Conservation (phyloP, 2,329 filamentous ascomycete species). For the Diplodia corticola region DNA sequence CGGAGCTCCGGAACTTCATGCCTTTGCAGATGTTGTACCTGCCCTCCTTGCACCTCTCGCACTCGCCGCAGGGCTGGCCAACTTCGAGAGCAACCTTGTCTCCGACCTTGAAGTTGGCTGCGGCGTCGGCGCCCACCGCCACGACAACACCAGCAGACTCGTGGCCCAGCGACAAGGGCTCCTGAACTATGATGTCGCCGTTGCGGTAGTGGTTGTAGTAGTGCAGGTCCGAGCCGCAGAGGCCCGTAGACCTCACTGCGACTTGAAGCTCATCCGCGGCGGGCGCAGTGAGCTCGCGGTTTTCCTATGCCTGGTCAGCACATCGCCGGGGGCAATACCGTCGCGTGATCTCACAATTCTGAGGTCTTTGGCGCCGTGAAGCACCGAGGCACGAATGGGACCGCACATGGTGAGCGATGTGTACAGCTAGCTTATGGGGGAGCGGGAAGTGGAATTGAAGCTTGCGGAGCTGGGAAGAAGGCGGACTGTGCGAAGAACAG, state of each 20-base stretch:
- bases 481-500: neutral
- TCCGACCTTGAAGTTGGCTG: slow-evolving; percentile 65
- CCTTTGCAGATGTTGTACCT: slow-evolving; percentile 63
- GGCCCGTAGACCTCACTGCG: slow-evolving; percentile 64
- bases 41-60: slow-evolving; percentile 56
- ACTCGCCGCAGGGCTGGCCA: slow-evolving; percentile 75
- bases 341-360: slow-evolving; percentile 50
- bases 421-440: neutral
- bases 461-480: neutral
- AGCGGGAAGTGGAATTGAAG: neutral
- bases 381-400: slow-evolving; percentile 50
- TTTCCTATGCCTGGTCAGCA: slow-evolving; percentile 50
- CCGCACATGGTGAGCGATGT: slow-evolving; percentile 18
- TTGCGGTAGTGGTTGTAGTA: slow-evolving; percentile 89
- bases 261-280: slow-evolving; percentile 61
- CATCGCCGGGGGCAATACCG: neutral
- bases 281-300: slow-evolving; percentile 50
- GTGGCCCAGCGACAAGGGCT: slow-evolving; percentile 78
- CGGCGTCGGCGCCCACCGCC: slow-evolving; percentile 66
- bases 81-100: slow-evolving; percentile 94
- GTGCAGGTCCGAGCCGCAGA: slow-evolving; percentile 73
- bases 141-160: slow-evolving; percentile 79
- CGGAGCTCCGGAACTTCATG: slow-evolving; percentile 60
- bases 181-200: slow-evolving; percentile 78
- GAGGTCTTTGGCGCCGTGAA: slow-evolving; percentile 62